phyloP scores from a whole-genome alignment of 2,329 filamentous ascomycete genomes.

The Corinectria fuckeliana region DNA sequence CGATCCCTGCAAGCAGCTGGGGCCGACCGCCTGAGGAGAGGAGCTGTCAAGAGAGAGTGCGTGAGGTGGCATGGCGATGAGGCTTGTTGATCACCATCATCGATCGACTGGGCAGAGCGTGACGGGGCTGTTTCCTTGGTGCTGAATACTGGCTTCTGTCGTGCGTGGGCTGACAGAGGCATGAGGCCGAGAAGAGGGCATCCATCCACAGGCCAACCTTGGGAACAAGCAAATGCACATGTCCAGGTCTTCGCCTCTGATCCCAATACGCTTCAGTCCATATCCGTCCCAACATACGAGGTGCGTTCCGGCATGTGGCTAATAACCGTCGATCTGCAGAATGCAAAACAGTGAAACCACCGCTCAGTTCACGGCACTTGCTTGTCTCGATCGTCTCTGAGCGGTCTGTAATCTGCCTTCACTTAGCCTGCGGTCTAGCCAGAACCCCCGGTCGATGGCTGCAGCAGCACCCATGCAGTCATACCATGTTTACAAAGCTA shows the following conservation, averaged over 20 bases:
- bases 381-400: not conserved
- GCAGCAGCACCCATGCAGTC: conserved; percentile 14
- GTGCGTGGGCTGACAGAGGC: conserved; percentile 9
- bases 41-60: not conserved
- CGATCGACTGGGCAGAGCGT: conserved; percentile 11
- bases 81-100: too few relatives aligned
- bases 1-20: conserved; percentile 31
- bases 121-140: not conserved
- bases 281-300: not conserved
- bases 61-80: conserved; percentile 29
- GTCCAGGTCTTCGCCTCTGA: too few relatives aligned
- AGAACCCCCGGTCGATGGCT: not conserved
- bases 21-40: conserved; percentile 20
- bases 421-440: not conserved
- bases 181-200: not conserved
- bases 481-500: not conserved
- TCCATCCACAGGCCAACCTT: not conserved
- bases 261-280: too few relatives aligned
- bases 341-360: conserved; percentile 1
- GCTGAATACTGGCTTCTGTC: not conserved
- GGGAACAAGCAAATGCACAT: not conserved
- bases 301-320: not conserved
- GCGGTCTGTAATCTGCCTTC: not conserved
- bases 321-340: not conserved
- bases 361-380: not conserved